These are phyloP conservation scores for Penicillium digitatum DNA, from an alignment of 2,329 filamentous ascomycete species.

Conservation along the genomic window DNA sequence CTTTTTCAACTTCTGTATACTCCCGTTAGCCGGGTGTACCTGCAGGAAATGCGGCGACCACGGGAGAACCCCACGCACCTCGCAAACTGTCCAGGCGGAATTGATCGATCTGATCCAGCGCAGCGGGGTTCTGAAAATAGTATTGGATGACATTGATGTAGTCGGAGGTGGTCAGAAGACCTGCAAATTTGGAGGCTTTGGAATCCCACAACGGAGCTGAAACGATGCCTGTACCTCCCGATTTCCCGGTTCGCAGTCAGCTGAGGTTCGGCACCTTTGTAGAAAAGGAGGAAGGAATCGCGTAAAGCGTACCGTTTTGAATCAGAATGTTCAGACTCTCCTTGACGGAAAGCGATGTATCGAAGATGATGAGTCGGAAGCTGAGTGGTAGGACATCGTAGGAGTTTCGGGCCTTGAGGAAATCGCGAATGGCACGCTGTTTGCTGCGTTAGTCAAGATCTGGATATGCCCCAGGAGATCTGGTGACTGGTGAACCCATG, in stretches of 20 bases:
- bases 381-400: constrained; percentile 97
- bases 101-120: constrained; percentile 83
- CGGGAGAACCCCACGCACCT: constrained; percentile 55
- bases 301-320: constrained; percentile 70
- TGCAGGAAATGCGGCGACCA: neutral
- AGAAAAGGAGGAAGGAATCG: neutral
- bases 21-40: constrained; percentile 6
- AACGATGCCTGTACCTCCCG: constrained; percentile 69
- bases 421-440: constrained; percentile 87
- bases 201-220: constrained; percentile 98
- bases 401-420: constrained; percentile 91
- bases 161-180: constrained; percentile 89
- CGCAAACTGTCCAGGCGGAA: constrained; percentile 88
- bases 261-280: constrained; percentile 3
- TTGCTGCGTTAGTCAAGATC: constrained; percentile 29
- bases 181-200: constrained; percentile 84
- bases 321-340: constrained; percentile 94
- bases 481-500: constrained; percentile 7
- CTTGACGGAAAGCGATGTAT: constrained; percentile 91
- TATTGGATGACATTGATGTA: constrained; percentile 99
- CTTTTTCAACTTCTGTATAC: constrained; percentile 82
- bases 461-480: constrained; percentile 9
- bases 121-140: constrained; percentile 94
- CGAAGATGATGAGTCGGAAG: constrained; percentile 91
- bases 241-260: constrained; percentile 19